phyloP scores from a whole-genome alignment of 78 protist species.

The Dictyostelium discoideum region DNA sequence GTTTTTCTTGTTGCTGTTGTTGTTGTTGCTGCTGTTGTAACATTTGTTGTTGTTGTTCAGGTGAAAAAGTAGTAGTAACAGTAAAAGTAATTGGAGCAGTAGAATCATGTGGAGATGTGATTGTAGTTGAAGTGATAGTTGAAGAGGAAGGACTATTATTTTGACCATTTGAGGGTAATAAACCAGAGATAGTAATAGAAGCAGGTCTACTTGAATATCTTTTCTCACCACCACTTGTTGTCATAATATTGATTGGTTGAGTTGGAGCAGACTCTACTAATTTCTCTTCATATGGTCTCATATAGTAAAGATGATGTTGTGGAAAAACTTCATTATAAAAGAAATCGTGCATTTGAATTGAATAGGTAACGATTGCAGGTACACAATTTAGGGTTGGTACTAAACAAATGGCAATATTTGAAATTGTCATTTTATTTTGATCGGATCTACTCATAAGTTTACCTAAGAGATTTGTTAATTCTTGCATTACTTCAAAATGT shows the following conservation, averaged over 20 bases:
- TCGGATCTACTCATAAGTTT: slow-evolving; percentile 40
- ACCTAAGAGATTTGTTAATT: slow-evolving; percentile 20
- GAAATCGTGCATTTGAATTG: slow-evolving; percentile 62
- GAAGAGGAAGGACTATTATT: slow-evolving; percentile 21
- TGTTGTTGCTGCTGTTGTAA: slow-evolving; percentile 17
- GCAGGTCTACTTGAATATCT: slow-evolving; percentile 61
- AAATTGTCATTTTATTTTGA: slow-evolving; percentile 69
- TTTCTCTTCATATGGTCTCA: slow-evolving; percentile 58
- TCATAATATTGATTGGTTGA: slow-evolving; percentile 28
- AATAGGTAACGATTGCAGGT: slow-evolving; percentile 74
- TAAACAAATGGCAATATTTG: slow-evolving; percentile 70
- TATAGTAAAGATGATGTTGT: slow-evolving; percentile 49
- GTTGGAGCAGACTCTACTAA: background rate
- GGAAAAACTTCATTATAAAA: slow-evolving; percentile 55
- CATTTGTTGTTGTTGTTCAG: slow-evolving; percentile 8
- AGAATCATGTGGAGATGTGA: slow-evolving; percentile 69
- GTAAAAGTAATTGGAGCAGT: slow-evolving; percentile 68
- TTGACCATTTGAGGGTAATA: slow-evolving; percentile 18
- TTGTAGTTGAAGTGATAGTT: slow-evolving; percentile 62
- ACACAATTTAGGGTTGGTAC: slow-evolving; percentile 78
- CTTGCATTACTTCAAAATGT: slow-evolving; percentile 76
- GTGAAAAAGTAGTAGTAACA: slow-evolving; percentile 63
- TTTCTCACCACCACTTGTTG: background rate
- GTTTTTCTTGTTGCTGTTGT: background rate
- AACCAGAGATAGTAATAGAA: slow-evolving; percentile 33